Conservation (phyloP, 1,284 basidiomycete genomes). For the Chalciporus sp. region DNA sequence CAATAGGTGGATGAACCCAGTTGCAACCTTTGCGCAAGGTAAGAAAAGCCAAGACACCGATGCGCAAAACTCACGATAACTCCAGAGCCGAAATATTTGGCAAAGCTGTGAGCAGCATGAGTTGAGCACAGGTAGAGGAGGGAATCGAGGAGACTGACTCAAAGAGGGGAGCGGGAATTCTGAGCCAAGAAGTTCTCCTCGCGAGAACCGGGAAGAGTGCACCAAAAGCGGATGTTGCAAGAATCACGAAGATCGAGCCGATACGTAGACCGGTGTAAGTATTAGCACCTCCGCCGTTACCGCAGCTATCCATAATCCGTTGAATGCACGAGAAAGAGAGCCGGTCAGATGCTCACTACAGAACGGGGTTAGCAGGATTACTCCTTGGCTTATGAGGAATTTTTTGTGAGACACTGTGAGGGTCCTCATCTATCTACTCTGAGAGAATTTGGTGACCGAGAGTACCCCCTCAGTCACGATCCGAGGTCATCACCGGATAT, state of each 20-base stretch:
- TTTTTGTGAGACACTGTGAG: slow-evolving; percentile 32
- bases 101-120: slow-evolving; percentile 57
- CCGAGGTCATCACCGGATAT: not conserved
- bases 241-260: slow-evolving; percentile 88
- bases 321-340: not conserved
- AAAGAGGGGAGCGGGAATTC: slow-evolving; percentile 67
- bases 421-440: slow-evolving; percentile 19
- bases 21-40: slow-evolving; percentile 68
- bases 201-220: slow-evolving; percentile 86
- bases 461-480: slow-evolving; percentile 29
- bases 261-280: slow-evolving; percentile 60
- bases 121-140: not conserved
- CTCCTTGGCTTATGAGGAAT: not conserved
- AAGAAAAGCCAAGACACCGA: slow-evolving; percentile 12
- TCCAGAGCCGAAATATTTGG: slow-evolving; percentile 95
- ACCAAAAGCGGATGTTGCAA: slow-evolving; percentile 66
- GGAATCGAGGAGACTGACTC: slow-evolving; percentile 56
- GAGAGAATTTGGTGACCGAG: not conserved
- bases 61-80: slow-evolving; percentile 66
- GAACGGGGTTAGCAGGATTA: no score
- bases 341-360: not conserved
- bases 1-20: slow-evolving; percentile 88
- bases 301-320: slow-evolving; percentile 31
- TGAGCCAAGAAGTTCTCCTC: slow-evolving; percentile 55
- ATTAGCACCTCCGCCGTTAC: slow-evolving; percentile 40